These are phyloP conservation scores for Neurospora pannonica DNA, from an alignment of 495 filamentous ascomycete genomes.

Conservation along the genomic window DNA sequence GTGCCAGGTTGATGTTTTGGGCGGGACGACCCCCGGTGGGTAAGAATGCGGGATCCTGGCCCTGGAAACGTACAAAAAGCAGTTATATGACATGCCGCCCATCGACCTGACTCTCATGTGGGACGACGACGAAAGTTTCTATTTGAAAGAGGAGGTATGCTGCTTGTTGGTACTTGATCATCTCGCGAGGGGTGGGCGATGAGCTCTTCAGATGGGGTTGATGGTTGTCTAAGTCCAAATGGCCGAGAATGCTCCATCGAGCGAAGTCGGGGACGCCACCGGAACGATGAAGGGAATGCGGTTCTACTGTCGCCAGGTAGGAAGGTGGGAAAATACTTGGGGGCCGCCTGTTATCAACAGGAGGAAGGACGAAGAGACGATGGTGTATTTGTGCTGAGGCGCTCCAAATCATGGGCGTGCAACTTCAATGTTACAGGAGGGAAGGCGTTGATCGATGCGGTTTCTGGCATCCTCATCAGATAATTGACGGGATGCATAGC, in stretches of 20 bases:
- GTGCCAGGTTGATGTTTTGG: background rate
- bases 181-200: background rate
- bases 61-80: background rate
- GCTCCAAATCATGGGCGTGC: background rate
- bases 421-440: background rate
- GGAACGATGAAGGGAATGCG: background rate
- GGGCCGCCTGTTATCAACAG: background rate
- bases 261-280: background rate
- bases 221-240: background rate
- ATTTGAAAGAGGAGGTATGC: background rate
- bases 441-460: background rate
- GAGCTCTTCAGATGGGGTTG: background rate
- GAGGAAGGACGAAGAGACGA: background rate
- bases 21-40: background rate
- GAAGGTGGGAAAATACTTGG: background rate
- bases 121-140: background rate
- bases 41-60: background rate
- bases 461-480: no score
- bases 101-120: background rate
- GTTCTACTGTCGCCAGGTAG: background rate
- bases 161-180: background rate
- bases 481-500: no score
- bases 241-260: background rate
- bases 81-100: background rate
- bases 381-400: background rate